Evolutionary conservation across 768 basidiomycete genomes (phyloP), one percentile per base, ranked within the genome.

Genomic region (Boletus rufocinnamomeus): DNA sequence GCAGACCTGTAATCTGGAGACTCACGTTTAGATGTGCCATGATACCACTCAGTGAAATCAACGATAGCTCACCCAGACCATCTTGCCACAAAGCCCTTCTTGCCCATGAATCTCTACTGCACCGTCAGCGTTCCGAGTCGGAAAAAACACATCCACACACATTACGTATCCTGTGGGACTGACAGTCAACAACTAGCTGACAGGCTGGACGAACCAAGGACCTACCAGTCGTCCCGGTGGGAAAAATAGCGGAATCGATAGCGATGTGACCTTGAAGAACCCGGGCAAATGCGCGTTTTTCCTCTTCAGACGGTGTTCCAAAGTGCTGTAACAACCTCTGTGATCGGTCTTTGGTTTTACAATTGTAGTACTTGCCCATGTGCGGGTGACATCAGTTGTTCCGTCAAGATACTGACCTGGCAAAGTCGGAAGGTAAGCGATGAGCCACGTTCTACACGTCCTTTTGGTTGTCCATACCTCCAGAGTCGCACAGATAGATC

Each of bases 331-430:
- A 50, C 11, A 17, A 56, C 25, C 0, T 60, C 21, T 53, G 52
- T 50, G 9, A 51, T 49, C 8, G 3, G 13, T n/a, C 40, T 16
- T 53, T 27, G 35, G n/a, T 52, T 32, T 51, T 16, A 50, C 6
- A 52, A 52, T 34, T n/a, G 17, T 0, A 23, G 27, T 37, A 52
- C 82, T 65, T 67, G 89, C 91, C 86, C 85, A 88, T 59, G 93
- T 97, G 44, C 95, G 80, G 1, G 95, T 96, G 17, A 91, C 90
- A 69, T 99, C 96, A 2, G 97, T 99, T 0, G 96, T 98, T 11
- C 96, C 96, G 64, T 98, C 96, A 35, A 84, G 71, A 75, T 87
- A 96, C 74, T 97, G 95, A 2, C 82, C 88, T 89, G 59, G 19
- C 1, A 50, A 50, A 28, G 5, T 9, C 8, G 4, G 7, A 25